Evolutionary conservation across 2,329 filamentous ascomycete species (phyloP).

Genomic region (Aspergillus unguis): DNA sequence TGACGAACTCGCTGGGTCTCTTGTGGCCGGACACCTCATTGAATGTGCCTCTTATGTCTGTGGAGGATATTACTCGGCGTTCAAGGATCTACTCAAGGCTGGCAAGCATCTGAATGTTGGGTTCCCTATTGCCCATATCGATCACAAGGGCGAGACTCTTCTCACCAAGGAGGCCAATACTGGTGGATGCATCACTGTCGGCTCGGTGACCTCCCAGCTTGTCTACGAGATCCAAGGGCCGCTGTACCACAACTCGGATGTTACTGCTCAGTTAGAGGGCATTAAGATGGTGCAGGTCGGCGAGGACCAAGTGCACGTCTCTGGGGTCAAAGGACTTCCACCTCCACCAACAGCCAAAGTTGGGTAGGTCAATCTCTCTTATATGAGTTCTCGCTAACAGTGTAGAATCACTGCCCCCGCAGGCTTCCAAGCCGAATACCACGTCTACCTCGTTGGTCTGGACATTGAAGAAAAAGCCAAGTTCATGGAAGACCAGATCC

Average conservation of each 20-base stretch:
- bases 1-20: constrained; percentile 17
- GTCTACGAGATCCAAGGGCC: constrained; percentile 29
- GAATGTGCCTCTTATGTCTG: constrained; percentile 33
- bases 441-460: not conserved
- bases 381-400: not conserved
- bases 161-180: constrained; percentile 14
- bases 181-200: constrained; percentile 20
- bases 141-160: constrained; percentile 14
- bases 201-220: constrained; percentile 21
- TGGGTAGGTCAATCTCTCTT: not conserved
- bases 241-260: constrained; percentile 18
- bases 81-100: constrained; percentile 23
- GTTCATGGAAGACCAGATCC: not conserved
- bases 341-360: constrained; percentile 8
- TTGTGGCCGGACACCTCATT: constrained; percentile 25
- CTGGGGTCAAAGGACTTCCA: constrained; percentile 1
- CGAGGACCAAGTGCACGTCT: constrained; percentile 6
- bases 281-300: constrained; percentile 10
- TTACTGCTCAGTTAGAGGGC: constrained; percentile 11
- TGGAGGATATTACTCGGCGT: constrained; percentile 33
- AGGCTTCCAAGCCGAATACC: not conserved
- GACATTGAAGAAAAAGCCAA: not conserved
- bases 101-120: constrained; percentile 14
- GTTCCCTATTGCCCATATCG: constrained; percentile 26
- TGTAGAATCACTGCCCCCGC: not conserved